Evolutionary conservation across 257 asterid species (phyloP), one percentile per base, ranked within the genome.

Genomic region (Voacanga thouarsii): DNA sequence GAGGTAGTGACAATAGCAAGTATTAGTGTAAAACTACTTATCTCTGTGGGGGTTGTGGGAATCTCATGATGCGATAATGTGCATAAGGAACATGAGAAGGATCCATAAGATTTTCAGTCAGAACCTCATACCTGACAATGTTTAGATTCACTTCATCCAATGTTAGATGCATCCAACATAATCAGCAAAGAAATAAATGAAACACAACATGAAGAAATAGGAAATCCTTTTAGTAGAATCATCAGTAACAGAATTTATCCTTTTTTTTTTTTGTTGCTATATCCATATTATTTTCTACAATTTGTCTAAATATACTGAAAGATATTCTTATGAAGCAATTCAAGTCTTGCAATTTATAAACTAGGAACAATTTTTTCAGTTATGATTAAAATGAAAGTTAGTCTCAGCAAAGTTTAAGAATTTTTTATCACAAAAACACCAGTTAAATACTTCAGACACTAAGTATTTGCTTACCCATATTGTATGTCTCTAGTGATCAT

Each of bases 1-100:
- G 18, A 75, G 15, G 51, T 56, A 49, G 41, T 6, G 55, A 45
- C 37, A 82, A 69, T 55, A 21, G 63, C 5, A 78, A 55, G 82
- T 68, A 57, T 28, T 80, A 41, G 78, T 72, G 72, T 64, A 81
- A 80, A 82, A 78, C 75, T 79, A 82, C 97, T 91, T 86, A 91
- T 95, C 97, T 92, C 74, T 90, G 86, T 39, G 96, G 94, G 15
- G 82, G 74, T 88, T 83, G 79, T 55, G 85, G 90, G 8, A 60
- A 72, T 60, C 82, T 85, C 97, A 89, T 85, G 75, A 95, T 88
- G 80, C 98, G 94, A 64, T 92, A 86, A 87, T 95, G 99, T 47
- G 99, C 98, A 51, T 95, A 95, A 45, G 93, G 96, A 77, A 92
- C 93, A 82, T 95, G 99, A 78, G 99, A 88, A 75, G 98, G 99